Conservation (phyloP, 164 flowering plant species). For the Umbellularia californica region DNA sequence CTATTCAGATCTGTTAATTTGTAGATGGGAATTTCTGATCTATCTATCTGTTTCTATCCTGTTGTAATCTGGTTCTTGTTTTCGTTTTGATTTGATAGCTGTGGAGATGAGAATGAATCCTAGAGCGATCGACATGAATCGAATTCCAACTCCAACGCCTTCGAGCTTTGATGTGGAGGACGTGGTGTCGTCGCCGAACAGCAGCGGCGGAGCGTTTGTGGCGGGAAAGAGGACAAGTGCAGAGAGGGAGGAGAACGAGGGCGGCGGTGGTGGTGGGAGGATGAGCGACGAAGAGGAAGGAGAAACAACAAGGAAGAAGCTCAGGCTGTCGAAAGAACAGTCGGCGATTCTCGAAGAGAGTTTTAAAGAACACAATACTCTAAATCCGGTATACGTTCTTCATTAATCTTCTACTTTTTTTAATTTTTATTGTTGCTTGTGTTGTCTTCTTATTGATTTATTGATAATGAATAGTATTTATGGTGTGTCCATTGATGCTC, state of each 20-base stretch:
- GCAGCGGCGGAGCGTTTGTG: constrained; percentile 3
- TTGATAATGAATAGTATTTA: neutral
- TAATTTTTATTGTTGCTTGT: neutral
- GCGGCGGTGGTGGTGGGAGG: constrained; percentile 14
- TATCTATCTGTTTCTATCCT: neutral
- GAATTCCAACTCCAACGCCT: neutral
- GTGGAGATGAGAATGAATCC: neutral
- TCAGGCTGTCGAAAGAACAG: constrained; percentile 69
- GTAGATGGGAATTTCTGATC: neutral
- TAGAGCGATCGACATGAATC: constrained; percentile 6
- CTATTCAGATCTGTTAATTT: neutral
- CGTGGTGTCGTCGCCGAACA: neutral
- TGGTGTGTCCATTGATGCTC: no score
- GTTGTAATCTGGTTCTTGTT: neutral
- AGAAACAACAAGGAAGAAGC: constrained; percentile 61
- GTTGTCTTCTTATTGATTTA: neutral
- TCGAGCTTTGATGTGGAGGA: neutral
- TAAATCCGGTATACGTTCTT: constrained; percentile 55
- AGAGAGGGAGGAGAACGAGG: constrained; percentile 19
- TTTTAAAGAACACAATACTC: constrained; percentile 83
- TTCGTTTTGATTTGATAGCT: neutral
- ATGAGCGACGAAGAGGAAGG: constrained; percentile 60
- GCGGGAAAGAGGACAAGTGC: constrained; percentile 19
- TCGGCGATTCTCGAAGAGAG: constrained; percentile 82
- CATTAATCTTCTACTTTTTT: neutral